These are phyloP conservation scores for Alternaria gaisen DNA, from an alignment of 2,329 filamentous ascomycete genomes.

Conservation along the genomic window DNA sequence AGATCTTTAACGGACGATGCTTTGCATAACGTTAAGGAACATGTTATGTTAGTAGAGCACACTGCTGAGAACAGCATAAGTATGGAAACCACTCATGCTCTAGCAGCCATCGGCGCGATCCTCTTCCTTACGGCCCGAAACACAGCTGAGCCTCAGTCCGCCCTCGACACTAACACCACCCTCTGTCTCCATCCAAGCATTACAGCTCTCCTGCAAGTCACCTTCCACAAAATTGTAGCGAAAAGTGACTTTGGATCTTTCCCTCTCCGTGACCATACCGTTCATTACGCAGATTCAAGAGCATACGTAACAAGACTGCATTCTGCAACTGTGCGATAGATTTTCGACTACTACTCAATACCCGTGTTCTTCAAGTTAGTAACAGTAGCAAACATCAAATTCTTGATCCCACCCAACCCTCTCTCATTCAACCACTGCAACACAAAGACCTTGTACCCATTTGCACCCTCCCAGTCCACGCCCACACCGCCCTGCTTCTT, in stretches of 20 bases:
- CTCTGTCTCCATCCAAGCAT: background rate
- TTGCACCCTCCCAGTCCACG: conserved; percentile 77
- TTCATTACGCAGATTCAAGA: background rate
- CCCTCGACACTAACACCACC: fast-evolving
- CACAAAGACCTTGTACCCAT: conserved; percentile 77
- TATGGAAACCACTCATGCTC: no score
- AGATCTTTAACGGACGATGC: no score
- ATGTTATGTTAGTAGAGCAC: no score
- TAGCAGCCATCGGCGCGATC: no score
- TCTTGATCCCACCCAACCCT: conserved; percentile 71
- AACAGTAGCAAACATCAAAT: conserved; percentile 83
- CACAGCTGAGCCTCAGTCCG: no score
- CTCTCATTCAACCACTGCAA: conserved; percentile 71
- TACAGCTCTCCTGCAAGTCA: background rate
- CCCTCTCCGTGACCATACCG: no score
- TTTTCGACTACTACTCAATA: background rate
- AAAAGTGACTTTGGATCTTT: no score
- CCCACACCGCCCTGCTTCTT: conserved; percentile 71
- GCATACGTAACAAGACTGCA: background rate
- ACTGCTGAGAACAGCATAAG: no score
- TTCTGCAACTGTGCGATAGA: background rate
- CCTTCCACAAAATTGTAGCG: fast-evolving
- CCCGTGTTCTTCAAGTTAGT: conserved; percentile 67
- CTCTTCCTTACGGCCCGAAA: no score
- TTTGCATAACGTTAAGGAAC: no score